A percentile compares a stretch with the other conserved stretches of the same genome.
These are phyloP conservation scores for Trametes villosa DNA, from an alignment of 768 basidiomycete species.

Conservation along the genomic window DNA sequence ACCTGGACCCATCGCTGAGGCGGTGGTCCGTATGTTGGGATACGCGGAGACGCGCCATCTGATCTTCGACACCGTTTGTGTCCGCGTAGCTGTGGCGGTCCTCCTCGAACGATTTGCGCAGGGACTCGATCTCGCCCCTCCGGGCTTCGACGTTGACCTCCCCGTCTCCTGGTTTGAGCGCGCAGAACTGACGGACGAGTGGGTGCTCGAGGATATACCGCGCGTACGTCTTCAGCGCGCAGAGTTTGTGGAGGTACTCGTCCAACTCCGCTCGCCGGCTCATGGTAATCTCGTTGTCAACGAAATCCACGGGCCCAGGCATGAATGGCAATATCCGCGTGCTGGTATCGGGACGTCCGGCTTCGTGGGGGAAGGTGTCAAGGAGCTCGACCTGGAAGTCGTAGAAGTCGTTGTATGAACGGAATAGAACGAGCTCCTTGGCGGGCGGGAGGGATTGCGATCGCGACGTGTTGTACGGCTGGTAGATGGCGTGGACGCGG, in stretches of 20 bases:
- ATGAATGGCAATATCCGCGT: conserved; percentile 91
- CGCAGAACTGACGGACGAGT: conserved; percentile 82
- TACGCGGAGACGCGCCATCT: conserved; percentile 53
- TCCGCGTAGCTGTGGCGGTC: conserved; percentile 29
- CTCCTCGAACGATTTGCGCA: conserved; percentile 37
- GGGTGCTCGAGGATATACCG: conserved; percentile 82
- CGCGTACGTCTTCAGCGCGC: conserved; percentile 70
- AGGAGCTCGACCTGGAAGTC: conserved; percentile 93
- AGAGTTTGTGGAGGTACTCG: conserved; percentile 83
- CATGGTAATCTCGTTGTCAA: conserved; percentile 84
- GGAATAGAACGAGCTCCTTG: conserved; percentile 85
- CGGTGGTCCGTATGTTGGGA: conserved; percentile 47
- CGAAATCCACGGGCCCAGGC: conserved; percentile 90
- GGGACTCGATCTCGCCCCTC: conserved; percentile 58
- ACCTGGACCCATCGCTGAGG: conserved; percentile 68
- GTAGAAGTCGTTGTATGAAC: conserved; percentile 98
- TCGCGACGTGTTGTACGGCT: conserved; percentile 73
- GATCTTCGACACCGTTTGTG: conserved; percentile 47
- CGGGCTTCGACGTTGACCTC: conserved; percentile 68
- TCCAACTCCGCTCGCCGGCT: conserved; percentile 83
- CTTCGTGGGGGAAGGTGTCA: conserved; percentile 87
- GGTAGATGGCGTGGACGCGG: conserved; percentile 86
- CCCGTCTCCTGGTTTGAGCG: conserved; percentile 85
- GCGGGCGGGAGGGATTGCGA: conserved; percentile 62
- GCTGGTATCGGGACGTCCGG: conserved; percentile 71